Base-by-base conservation (phyloP, 495 filamentous ascomycete genomes). In the Podospora conica region DNA sequence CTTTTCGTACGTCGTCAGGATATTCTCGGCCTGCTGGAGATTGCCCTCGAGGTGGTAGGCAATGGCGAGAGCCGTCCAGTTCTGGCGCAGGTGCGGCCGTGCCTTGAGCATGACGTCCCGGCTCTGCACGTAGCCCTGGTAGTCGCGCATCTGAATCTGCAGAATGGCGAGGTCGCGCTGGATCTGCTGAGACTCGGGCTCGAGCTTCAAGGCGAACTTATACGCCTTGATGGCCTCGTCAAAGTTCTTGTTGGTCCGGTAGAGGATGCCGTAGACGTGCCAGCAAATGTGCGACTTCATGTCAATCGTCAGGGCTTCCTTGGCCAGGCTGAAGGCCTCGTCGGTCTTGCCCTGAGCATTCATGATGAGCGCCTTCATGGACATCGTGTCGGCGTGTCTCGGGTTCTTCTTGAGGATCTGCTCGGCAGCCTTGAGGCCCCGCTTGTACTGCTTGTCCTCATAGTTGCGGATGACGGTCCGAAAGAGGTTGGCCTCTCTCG, bases 211-310 rank as follows among this genome's bases (percentile, higher is more conserved):
- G 9, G 95, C 95, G 75, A 93, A 96, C 70, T 93, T 93, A 81
- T 99, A 99, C 55, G 95, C 95, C 82, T 97, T 98, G 80, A 97
- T 97, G 7, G 96, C 93, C 79, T 98, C 95, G 77, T 97, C 94
- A 66, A 93, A 97, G 80, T 98, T 97, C 84, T 98, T 98, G 70
- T 88, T 86, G 25, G 91, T 87, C 28, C 94, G 87, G 76, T 93
- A 97, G 53, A 99, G 84, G 65, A 99, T 79, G n/a, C 95, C 95
- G 72, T 98, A 98, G 48, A 99, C 96, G 77, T 99, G 95, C 95
- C 95, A 99, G 81, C 93, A 97, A 70, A 98, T 92, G 77, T 98
- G 96, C 67, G 93, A 97, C 79, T 93, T 97, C 93, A 98, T 97
- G 71, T 97, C 93, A 67, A 93, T 90, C 58, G 86, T 90, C 55